phyloP scores from a whole-genome alignment of 2,329 filamentous ascomycete genomes.

The Arthrinium puccinioides region DNA sequence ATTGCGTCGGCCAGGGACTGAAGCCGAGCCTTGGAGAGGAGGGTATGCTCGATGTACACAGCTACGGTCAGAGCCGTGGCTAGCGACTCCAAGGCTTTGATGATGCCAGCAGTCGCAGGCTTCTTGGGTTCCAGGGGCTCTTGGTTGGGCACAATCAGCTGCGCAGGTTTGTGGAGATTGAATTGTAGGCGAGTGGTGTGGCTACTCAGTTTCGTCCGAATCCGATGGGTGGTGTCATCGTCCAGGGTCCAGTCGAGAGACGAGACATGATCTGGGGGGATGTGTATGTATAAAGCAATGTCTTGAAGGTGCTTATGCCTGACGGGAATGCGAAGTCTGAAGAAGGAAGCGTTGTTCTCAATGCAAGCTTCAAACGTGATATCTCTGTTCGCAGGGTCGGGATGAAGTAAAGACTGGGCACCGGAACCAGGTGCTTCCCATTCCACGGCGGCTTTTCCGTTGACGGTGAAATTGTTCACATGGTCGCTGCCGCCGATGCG shows the following conservation, averaged over 20 bases:
- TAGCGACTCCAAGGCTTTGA: conserved; percentile 3
- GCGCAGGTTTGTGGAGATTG: conserved; percentile 2
- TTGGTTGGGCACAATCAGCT: conserved; percentile 4
- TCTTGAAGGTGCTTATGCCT: conserved; percentile 4
- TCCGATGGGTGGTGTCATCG: neutral
- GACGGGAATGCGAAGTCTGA: conserved; percentile 5
- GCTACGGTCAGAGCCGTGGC: conserved; percentile 1
- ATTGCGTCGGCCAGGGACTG: neutral
- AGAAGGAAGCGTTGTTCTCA: conserved; percentile 2
- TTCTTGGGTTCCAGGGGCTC: conserved; percentile 1
- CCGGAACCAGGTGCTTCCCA: conserved; percentile 1
- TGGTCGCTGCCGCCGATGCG: neutral
- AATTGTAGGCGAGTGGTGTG: conserved; percentile 3
- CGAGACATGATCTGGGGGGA: conserved; percentile 5
- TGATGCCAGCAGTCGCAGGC: neutral
- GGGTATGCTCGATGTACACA: conserved; percentile 4
- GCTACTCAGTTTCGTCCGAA: conserved; percentile 2
- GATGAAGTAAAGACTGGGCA: conserved; percentile 2
- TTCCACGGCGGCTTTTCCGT: conserved; percentile 1
- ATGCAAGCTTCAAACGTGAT: conserved; percentile 5
- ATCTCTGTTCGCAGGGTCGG: conserved; percentile 3
- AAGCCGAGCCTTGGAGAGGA: conserved; percentile 4
- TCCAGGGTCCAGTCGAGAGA: conserved; percentile 2
- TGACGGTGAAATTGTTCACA: conserved; percentile 1
- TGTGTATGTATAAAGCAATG: conserved; percentile 6